Base-by-base conservation (phyloP, 305 asterid genomes). In the Striga hermonthica region DNA sequence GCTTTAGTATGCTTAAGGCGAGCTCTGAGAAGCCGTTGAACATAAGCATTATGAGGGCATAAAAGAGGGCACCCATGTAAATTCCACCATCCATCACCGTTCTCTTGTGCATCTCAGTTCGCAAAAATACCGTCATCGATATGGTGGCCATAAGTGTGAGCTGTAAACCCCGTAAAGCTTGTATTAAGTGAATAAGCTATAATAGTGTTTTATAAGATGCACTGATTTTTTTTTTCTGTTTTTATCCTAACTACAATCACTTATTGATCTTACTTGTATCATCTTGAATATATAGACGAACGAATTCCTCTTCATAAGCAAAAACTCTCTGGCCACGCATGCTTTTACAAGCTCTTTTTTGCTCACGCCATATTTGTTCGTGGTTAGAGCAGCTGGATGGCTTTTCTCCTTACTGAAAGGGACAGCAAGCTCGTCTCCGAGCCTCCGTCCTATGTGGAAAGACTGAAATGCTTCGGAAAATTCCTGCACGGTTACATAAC, bases 21-120 rank as follows among this genome's bases (percentile, higher is more conserved):
- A 89, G 92, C 83, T 89, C 96, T 52, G 95, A 84, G 78, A 83
- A 86, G n/a, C 96, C 96, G 60, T 86, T 86, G 78, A 89, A 89
- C 95, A 86, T 89, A 59, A 81, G 67, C 77, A 70, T 80, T 58
- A 89, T 4, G 5, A 86, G 81, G 40, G 84, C 92, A 61, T 43
- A 89, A 64, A 81, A 89, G 49, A 86, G 84, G 62, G 95, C 96
- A n/a, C 96, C 95, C 87, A 89, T 65, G 83, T 69, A 89, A 67
- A 86, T 71, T 15, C 77, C 81, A 72, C 96, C 96, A 64, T 89
- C 96, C 31, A 71, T 71, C 49, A 3, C 69, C 28, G 84, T 78
- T 14, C 66, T 67, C 76, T 78, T 84, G 59, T 66, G 88, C 96
- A 86, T 89, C 66, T 84, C 76, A 1, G 82, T 74, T 53, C 79